Base-by-base conservation (phyloP, 1,139 yeast species). In the Candida anutae region DNA sequence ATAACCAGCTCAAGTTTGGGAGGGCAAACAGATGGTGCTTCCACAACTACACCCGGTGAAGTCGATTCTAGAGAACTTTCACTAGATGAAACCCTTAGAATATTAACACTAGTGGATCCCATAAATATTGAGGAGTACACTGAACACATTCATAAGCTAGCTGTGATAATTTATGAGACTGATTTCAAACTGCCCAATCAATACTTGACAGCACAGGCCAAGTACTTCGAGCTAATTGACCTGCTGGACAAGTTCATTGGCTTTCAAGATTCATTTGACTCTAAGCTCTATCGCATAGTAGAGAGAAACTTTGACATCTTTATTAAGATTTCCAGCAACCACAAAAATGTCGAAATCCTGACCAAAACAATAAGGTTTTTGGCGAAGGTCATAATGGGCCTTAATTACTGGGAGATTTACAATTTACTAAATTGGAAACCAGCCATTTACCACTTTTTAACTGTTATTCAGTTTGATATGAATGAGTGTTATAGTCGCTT, bases 371-470 rank as follows among this genome's bases (percentile, higher is more conserved):
- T 64, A 15, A 43, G 69, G 21, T 63, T 62, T 33, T 46, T 65
- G 31, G 62, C 71, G 6, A 46, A 47, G 6, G 48, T 63, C 2
- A 41, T 63, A 14, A 60, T 62, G 68, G 42, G 44, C 26, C 43
- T 63, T 27, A 65, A 62, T 37, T 65, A 65, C 41, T 65, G 72
- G 72, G 71, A 65, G 36, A 38, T 64, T 14, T 64, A 62, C 39
- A 64, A 62, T 32, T 45, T 65, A 20, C 49, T 65, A 15, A 46
- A 46, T 12, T 62, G 68, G 67, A 62, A 62, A 33, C 71, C 72
- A 1, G 56, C 65, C 6, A 56, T 65, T 12, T 63, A 59, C 37
- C 68, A 60, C 34, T 65, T 65, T 31, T 43, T 65, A 23, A 40
- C 44, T 5, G 43, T 65, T 11, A 62, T 65, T 17, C 53, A 59